These are phyloP conservation scores for Curvularia sp. DNA, from an alignment of 2,329 filamentous ascomycete species.

Conservation along the genomic window DNA sequence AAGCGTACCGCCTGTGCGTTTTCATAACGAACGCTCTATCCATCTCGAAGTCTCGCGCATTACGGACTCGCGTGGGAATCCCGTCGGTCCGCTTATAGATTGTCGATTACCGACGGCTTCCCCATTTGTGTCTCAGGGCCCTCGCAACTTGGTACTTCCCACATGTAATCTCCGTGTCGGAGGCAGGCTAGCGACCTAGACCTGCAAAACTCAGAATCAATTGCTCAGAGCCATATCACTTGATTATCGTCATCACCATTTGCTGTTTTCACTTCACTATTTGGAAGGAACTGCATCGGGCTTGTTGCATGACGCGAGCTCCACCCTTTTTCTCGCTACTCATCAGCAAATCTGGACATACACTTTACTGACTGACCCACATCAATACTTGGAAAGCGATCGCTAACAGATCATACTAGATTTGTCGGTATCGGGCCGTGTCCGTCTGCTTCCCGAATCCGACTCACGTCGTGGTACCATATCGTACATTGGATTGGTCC, in stretches of 20 bases:
- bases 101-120: constrained; percentile 23
- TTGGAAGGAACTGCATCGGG: neutral
- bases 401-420: constrained; percentile 27
- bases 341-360: constrained; percentile 2
- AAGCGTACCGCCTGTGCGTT: constrained; percentile 18
- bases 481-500: constrained; percentile 74
- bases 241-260: neutral
- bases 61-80: constrained; percentile 19
- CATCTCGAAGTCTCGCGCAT: constrained; percentile 17
- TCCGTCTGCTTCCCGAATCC: constrained; percentile 62
- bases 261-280: neutral
- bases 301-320: neutral
- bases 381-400: neutral
- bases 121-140: constrained; percentile 30
- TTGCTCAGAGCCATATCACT: neutral
- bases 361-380: constrained; percentile 2
- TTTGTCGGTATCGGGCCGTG: constrained; percentile 36
- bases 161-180: constrained; percentile 31
- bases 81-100: constrained; percentile 21
- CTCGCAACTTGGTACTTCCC: constrained; percentile 15
- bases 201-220: neutral
- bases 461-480: constrained; percentile 74
- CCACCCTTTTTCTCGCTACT: constrained; percentile 1
- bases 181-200: constrained; percentile 6
- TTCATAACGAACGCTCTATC: constrained; percentile 23